Percentiles rank a stretch among this genome's conserved stretches.
Conservation (phyloP, 2,329 filamentous ascomycete genomes). For the Gnomoniopsis smithogilvyi region DNA sequence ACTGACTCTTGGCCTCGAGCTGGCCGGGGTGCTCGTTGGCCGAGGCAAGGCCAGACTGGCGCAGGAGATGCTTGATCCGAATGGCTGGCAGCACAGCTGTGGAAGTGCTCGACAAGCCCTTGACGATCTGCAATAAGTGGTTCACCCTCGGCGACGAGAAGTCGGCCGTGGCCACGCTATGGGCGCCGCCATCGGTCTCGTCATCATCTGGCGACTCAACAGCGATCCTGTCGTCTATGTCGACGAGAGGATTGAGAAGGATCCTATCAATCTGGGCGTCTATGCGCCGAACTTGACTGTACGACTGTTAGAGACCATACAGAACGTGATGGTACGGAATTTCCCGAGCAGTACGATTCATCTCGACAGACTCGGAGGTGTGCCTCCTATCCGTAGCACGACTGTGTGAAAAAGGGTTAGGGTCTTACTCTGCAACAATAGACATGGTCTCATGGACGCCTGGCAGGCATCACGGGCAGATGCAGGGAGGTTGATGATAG, state of each 20-base stretch:
- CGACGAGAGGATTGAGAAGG: conserved; percentile 43
- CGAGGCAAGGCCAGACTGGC: conserved; percentile 56
- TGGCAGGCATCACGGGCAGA: conserved; percentile 14
- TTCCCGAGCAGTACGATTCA: neutral
- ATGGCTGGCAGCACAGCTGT: conserved; percentile 58
- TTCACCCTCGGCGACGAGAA: conserved; percentile 53
- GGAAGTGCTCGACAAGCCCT: conserved; percentile 67
- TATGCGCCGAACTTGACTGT: conserved; percentile 59
- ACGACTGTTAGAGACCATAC: conserved; percentile 12
- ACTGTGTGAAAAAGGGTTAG: neutral
- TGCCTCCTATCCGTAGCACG: too few species aligned
- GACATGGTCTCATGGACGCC: conserved; percentile 33
- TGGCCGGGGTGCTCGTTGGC: conserved; percentile 31
- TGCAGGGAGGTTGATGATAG: conserved; percentile 1
- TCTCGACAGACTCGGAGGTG: neutral
- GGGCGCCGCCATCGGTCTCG: conserved; percentile 25
- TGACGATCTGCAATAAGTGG: conserved; percentile 65
- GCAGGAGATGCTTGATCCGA: conserved; percentile 60
- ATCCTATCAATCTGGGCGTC: conserved; percentile 66
- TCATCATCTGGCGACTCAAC: conserved; percentile 18
- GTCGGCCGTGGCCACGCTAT: conserved; percentile 30
- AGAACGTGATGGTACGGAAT: neutral
- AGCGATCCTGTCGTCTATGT: conserved; percentile 35
- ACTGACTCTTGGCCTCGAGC: conserved; percentile 40
- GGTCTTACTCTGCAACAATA: conserved; percentile 42